Evolutionary conservation across 768 basidiomycete genomes (phyloP), one percentile per base, ranked within the genome.

Genomic region (Tephrocybe sp.): DNA sequence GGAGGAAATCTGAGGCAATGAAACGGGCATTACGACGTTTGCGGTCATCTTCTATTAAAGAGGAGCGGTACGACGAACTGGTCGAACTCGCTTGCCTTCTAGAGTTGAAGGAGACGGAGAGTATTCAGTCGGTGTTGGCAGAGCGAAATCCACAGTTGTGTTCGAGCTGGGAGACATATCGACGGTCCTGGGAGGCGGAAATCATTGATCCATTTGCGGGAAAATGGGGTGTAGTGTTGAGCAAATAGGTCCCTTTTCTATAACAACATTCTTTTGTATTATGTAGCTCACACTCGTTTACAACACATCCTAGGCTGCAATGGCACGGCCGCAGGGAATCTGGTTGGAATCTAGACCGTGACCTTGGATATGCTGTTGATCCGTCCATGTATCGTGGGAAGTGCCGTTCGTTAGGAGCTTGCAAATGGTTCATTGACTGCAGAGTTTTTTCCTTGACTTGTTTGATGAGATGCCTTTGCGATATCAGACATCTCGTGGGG

Each of bases 131-230:
- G 4, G 55, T 55, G 18, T 19, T 39, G 15, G 55, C 55, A 24
- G 45, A 58, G 39, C 47, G 45, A 41, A 42, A 47, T 30, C 31
- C 31, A 30, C 45, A 34, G 21, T 34, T 52, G 18, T 59, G 45
- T 36, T 34, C 33, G 15, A 34, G 15, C 15, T 39, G 34, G 18
- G 49, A 49, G 31, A 42, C 29, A 16, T 34, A 44, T 46, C 21
- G 52, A 3, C 39, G 22, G 22, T 51, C 49, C 41, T 46, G 45
- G n/a, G 50, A 50, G 36, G 50, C 44, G 10, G 56, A 55, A 16
- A 52, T 56, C 8, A 31, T 59, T 38, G 51, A 59, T 48, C 53
- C 55, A 25, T 52, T n/a, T n/a, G n/a, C n/a, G n/a, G n/a, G n/a
- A n/a, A n/a, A 34, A 29, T 5, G 27, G 27, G 27, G 27, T 5